Conservation (phyloP, 305 asterid genomes). For the Fraxinus xanthoxyloides region DNA sequence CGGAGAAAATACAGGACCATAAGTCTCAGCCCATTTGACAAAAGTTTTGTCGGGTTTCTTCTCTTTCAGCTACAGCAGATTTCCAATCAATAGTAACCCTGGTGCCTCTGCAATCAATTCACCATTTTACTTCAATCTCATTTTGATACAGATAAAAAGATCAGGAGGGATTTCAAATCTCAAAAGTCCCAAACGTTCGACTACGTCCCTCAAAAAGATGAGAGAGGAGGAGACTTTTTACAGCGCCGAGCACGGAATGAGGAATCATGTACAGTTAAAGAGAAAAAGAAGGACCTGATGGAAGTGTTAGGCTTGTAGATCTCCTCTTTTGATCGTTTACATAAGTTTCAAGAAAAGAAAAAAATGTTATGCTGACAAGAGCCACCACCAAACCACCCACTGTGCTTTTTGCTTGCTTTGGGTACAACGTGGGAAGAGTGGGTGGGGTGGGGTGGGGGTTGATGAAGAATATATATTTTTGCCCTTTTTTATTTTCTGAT, state of each 20-base stretch:
- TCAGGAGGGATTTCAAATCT: not conserved
- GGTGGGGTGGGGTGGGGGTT: no score
- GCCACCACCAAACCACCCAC: conserved; percentile 58
- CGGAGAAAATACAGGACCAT: conserved; percentile 80
- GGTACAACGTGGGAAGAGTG: no score
- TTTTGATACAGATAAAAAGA: not conserved
- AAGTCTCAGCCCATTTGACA: conserved; percentile 65
- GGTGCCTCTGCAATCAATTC: conserved; percentile 61
- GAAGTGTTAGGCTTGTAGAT: conserved; percentile 41
- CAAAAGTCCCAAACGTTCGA: no score
- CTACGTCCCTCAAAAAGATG: not conserved
- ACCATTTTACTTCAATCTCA: not conserved
- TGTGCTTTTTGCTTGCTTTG: not conserved
- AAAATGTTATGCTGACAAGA: conserved; percentile 61
- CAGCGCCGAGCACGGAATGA: not conserved
- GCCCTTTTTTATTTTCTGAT: no score
- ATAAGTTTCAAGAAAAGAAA: conserved; percentile 41
- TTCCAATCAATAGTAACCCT: conserved; percentile 77
- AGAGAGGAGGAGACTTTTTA: not conserved
- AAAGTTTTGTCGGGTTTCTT: conserved; percentile 89
- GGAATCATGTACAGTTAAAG: not conserved
- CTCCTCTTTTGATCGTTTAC: conserved; percentile 39
- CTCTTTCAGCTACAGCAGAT: conserved; percentile 76
- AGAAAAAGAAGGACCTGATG: conserved; percentile 40
- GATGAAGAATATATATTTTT: no score